phyloP scores from a whole-genome alignment of 371 early-diverging fungal species.

The Coemansia sp. region DNA sequence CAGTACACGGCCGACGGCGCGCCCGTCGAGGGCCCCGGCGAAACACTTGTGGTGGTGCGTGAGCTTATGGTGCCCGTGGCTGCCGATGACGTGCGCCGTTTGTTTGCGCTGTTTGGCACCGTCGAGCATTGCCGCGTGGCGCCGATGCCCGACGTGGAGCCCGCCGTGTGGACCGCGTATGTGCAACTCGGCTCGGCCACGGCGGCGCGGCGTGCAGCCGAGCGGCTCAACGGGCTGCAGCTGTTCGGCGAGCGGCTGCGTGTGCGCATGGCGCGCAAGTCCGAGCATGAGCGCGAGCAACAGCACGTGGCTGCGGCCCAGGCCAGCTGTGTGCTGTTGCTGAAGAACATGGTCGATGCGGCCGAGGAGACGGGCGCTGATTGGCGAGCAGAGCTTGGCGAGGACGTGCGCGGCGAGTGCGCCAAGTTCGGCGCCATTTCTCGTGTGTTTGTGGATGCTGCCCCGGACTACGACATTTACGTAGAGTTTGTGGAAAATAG shows the following conservation, averaged over 20 bases:
- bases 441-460: slow-evolving; percentile 74
- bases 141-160: slow-evolving; percentile 16
- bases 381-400: slow-evolving; percentile 86
- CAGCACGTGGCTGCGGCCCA: slow-evolving; percentile 6
- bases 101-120: slow-evolving; percentile 87
- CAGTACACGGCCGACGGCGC: slow-evolving; percentile 52
- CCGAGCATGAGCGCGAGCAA: slow-evolving; percentile 29
- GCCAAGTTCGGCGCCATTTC: slow-evolving; percentile 73
- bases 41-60: slow-evolving; percentile 19
- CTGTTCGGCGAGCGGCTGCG: slow-evolving; percentile 59
- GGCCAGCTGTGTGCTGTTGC: slow-evolving; percentile 52
- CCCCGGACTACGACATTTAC: slow-evolving; percentile 77
- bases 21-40: slow-evolving; percentile 7
- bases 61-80: slow-evolving; percentile 44
- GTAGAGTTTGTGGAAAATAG: slow-evolving; percentile 72
- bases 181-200: slow-evolving; percentile 68
- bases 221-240: slow-evolving; percentile 85
- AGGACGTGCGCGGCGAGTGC: slow-evolving; percentile 85
- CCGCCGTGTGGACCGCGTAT: slow-evolving; percentile 85
- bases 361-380: slow-evolving; percentile 80
- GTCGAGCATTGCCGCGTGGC: slow-evolving; percentile 77
- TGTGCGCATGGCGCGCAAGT: slow-evolving; percentile 49
- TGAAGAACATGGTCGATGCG: slow-evolving; percentile 93
- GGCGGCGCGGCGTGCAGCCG: slow-evolving; percentile 80
- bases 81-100: slow-evolving; percentile 77